These are phyloP conservation scores for Cercophora samala DNA, from an alignment of 495 filamentous ascomycete species.

Conservation along the genomic window DNA sequence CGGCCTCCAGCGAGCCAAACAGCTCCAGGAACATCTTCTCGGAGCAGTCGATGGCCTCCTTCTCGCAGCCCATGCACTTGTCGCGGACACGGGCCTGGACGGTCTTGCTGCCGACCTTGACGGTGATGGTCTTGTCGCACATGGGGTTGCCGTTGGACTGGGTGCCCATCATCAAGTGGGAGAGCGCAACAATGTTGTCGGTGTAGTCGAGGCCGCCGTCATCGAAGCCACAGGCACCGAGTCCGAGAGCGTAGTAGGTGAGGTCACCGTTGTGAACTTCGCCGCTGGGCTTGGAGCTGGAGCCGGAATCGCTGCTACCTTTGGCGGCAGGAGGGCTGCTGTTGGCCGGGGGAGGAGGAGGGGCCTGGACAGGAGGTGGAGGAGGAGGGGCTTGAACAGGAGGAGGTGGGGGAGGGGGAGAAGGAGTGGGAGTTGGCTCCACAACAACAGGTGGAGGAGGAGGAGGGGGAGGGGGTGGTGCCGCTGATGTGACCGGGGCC, in stretches of 20 bases:
- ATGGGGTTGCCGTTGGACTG: slow-evolving; percentile 54
- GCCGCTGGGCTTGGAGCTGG: not conserved
- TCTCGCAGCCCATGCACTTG: slow-evolving; percentile 68
- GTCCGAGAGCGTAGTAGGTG: slow-evolving; percentile 45
- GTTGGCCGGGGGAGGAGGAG: slow-evolving; percentile 6
- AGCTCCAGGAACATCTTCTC: slow-evolving; percentile 44
- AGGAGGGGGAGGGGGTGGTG: slow-evolving; percentile 9
- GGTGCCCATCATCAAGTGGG: slow-evolving; percentile 40
- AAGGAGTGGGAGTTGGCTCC: slow-evolving; percentile 6
- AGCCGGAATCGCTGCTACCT: slow-evolving; percentile 15
- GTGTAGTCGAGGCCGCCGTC: slow-evolving; percentile 39
- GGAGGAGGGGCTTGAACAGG: slow-evolving; percentile 20
- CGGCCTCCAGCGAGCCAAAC: slow-evolving; percentile 37
- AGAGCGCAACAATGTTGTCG: slow-evolving; percentile 46
- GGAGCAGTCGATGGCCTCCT: slow-evolving; percentile 47
- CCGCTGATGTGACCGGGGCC: slow-evolving; percentile 12
- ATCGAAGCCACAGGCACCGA: slow-evolving; percentile 47
- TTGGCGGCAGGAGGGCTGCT: slow-evolving; percentile 23
- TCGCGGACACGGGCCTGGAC: slow-evolving; percentile 59
- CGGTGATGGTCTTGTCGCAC: slow-evolving; percentile 65
- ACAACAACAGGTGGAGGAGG: slow-evolving; percentile 12
- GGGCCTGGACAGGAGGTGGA: slow-evolving; percentile 12
- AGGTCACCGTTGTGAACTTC: slow-evolving; percentile 37
- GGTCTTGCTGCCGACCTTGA: slow-evolving; percentile 55
- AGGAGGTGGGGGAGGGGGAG: slow-evolving; percentile 14